A percentile compares a stretch with the other conserved stretches of the same genome.
Conservation (phyloP, 2,329 filamentous ascomycete species). For the Botrytis byssoidea region DNA sequence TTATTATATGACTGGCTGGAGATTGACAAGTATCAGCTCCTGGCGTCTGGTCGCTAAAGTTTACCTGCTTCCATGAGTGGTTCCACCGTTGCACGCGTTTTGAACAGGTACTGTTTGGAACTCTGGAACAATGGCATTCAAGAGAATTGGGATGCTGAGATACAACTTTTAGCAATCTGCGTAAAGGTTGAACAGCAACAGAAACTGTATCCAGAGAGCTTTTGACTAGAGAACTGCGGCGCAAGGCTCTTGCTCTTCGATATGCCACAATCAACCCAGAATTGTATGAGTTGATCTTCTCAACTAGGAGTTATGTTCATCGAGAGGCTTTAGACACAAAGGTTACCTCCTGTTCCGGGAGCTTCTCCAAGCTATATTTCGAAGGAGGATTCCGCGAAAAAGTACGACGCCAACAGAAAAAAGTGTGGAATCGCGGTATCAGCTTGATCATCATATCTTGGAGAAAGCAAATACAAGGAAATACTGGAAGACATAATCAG, state of each 20-base stretch:
- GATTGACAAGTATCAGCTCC: neutral
- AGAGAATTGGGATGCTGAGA: neutral
- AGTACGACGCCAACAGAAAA: neutral
- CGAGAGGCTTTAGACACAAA: neutral
- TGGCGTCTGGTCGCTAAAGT: neutral
- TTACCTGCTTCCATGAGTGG: neutral
- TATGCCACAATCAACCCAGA: neutral
- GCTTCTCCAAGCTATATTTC: neutral
- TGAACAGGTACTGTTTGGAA: neutral
- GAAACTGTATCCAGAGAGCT: neutral
- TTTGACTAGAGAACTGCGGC: neutral
- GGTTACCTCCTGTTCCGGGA: neutral
- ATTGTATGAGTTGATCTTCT: neutral
- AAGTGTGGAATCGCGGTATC: too few relatives aligned
- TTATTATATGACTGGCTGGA: neutral
- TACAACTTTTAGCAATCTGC: neutral
- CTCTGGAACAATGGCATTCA: neutral
- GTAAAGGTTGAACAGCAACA: neutral
- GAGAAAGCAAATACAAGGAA: accelerated
- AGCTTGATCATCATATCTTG: neutral
- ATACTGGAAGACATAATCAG: neutral
- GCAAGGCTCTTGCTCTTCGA: neutral
- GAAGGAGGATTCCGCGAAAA: neutral
- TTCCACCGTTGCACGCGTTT: neutral
- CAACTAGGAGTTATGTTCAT: neutral